Evolutionary conservation across 139 green algal species (phyloP), one percentile per base, ranked within the genome.

Genomic region (Haematococcus sp.): DNA sequence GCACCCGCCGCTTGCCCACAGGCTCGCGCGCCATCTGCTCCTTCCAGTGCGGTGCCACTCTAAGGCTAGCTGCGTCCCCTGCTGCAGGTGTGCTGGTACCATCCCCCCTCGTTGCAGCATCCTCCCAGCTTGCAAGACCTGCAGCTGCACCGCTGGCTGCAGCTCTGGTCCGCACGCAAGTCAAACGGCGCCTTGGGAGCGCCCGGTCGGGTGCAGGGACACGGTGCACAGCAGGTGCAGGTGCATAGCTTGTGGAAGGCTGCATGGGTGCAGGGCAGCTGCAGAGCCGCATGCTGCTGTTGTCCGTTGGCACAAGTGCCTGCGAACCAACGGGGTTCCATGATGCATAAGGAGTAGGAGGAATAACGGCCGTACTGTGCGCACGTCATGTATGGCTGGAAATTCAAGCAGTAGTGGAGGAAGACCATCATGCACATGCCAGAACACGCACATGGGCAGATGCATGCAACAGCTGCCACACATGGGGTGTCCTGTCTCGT

Each of bases 1-100:
- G 68, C 49, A 83, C 81, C 1, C 76, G 65, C 28, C 67, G 71
- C 59, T 75, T 52, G 19, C 81, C 80, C 75, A 81, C 64, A 1
- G 83, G 74, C n/a, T 76, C 76, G 30, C 31, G 78, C 1, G 28
- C 13, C 43, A 88, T 81, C 61, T 88, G 83, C 3, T 85, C 65
- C 67, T 83, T 51, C 83, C 83, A 88, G 70, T 88, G 83, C 15
- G 32, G 43, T 1, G 83, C 78, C 49, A 88, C 40, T 35, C 25
- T 28, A 4, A 22, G 25, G 17, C n/a, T 34, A 28, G n/a, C 22
- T 7, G 20, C n/a, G n/a, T n/a, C 9, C 4, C 9, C 23, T 27
- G 52, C 9, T 25, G 22, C 52, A 61, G 22, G 22, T 9, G 7
- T 4, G 22, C 52, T 20, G 15, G 22, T 20, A 32, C 4, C 52